Evolutionary conservation across 495 filamentous ascomycete species (phyloP), one percentile per base, ranked within the genome.

Genomic region (Alectoria sarmentosa): DNA sequence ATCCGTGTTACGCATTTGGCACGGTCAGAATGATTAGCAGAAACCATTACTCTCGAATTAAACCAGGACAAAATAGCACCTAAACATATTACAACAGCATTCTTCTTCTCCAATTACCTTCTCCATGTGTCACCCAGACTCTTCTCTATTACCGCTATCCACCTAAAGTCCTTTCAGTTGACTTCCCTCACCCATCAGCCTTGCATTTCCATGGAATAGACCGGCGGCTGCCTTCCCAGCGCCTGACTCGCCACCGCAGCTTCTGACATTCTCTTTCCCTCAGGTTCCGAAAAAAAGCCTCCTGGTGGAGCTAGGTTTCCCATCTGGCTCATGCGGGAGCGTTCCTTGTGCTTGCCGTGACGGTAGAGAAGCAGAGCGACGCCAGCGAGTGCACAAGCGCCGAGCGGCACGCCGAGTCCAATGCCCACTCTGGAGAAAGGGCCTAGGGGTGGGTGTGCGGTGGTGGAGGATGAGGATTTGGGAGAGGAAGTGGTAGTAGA

Each of bases 301-400:
- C 10, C n/a, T 3, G 26, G 26, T 6, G 52, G 30, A 0, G 52
- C 28, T 30, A 55, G 4, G 26, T 55, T 55, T 1, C 28, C 52
- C 52, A 32, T 55, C 30, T 55, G 52, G 30, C 2, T 55, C 17
- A 55, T 10, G 30, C 52, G 52, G 0, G 52, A 55, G 13, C 52
- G 52, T 34, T 55, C 52, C 52, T 55, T 55, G 52, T 55, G 52
- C 11, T 34, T 55, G 52, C 30, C 52, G 30, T 55, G 52, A 5
- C 52, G 52, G 30, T 55, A 55, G 52, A 55, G 52, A 21, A 55
- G 30, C 5, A 17, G 17, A 6, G 52, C 52, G 30, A 34, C 10
- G 52, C 14, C 30, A 17, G 52, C 52, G 4, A 55, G 2, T 9
- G 30, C 52, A 17, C 52, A 32, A 1, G 30, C 30, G 52, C 52